A percentile compares a stretch with the other conserved stretches of the same genome.
These are phyloP conservation scores for Xylariaceae sp. DNA, from an alignment of 2,329 filamentous ascomycete genomes.

Conservation along the genomic window DNA sequence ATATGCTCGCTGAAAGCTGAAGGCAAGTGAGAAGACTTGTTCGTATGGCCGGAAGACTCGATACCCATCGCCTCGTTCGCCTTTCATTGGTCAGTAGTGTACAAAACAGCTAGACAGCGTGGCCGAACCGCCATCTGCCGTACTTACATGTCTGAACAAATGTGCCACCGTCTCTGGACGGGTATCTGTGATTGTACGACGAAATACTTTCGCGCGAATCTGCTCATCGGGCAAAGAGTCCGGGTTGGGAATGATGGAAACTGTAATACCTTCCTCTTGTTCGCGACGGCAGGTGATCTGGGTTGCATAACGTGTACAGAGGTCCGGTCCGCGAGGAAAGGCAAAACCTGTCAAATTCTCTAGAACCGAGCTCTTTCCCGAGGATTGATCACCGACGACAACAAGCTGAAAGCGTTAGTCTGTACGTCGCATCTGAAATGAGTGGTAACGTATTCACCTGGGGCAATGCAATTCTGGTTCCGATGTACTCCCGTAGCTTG, in stretches of 20 bases:
- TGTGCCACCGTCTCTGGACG: slow-evolving; percentile 31
- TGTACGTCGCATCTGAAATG: slow-evolving; percentile 7
- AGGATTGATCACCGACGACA: slow-evolving; percentile 81
- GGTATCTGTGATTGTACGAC: slow-evolving; percentile 23
- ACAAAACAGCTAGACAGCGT: no score
- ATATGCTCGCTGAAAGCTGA: slow-evolving; percentile 46
- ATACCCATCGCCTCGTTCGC: slow-evolving; percentile 47
- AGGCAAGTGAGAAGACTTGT: slow-evolving; percentile 5
- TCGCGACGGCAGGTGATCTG: slow-evolving; percentile 46
- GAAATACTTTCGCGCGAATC: slow-evolving; percentile 30
- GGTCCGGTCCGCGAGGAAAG: slow-evolving; percentile 42
- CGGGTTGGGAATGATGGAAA: slow-evolving; percentile 42
- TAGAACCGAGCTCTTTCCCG: slow-evolving; percentile 80
- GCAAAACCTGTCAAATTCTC: slow-evolving; percentile 58
- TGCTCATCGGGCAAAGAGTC: slow-evolving; percentile 21
- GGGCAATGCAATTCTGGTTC: slow-evolving; percentile 32
- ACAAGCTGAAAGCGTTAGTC: slow-evolving; percentile 60
- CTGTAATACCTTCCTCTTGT: slow-evolving; percentile 29
- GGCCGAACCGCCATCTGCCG: no score
- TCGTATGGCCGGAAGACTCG: slow-evolving; percentile 16
- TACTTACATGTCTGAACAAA: slow-evolving; percentile 41
- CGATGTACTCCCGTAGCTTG: slow-evolving; percentile 41
- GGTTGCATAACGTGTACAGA: slow-evolving; percentile 50
- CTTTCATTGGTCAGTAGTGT: slow-evolving; percentile 22
- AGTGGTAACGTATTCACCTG: slow-evolving; percentile 21